Percentiles rank a stretch among this genome's conserved stretches.
Conservation (phyloP, 768 basidiomycete genomes). For the Symmetrospora coprosmae region DNA sequence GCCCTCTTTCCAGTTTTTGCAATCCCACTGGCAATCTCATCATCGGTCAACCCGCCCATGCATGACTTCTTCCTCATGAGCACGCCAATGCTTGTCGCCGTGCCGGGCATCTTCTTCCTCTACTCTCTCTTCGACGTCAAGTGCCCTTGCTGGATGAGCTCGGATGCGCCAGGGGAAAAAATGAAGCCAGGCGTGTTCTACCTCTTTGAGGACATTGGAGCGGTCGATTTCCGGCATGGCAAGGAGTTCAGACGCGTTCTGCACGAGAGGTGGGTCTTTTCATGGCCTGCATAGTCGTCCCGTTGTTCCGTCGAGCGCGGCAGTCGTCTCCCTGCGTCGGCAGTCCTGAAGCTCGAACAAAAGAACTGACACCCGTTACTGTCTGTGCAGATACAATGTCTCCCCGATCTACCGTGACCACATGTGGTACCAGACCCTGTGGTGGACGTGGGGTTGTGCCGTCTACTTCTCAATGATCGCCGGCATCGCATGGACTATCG, state of each 20-base stretch:
- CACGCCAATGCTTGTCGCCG: slow-evolving; percentile 23
- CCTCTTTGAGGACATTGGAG: slow-evolving; percentile 32
- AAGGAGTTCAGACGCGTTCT: slow-evolving; percentile 25
- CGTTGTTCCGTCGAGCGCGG: no score
- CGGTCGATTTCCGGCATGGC: slow-evolving; percentile 32
- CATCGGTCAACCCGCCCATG: slow-evolving; percentile 22
- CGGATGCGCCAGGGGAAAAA: slow-evolving; percentile 29
- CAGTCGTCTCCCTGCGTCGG: neutral
- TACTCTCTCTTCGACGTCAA: slow-evolving; percentile 23
- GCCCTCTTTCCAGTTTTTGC: slow-evolving; percentile 25
- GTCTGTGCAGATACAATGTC: slow-evolving; percentile 26
- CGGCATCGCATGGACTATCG: slow-evolving; percentile 27
- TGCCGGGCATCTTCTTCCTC: slow-evolving; percentile 26
- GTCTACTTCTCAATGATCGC: slow-evolving; percentile 29
- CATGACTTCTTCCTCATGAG: neutral
- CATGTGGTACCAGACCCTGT: slow-evolving; percentile 29
- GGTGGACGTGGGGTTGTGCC: slow-evolving; percentile 23
- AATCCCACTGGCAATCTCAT: slow-evolving; percentile 25
- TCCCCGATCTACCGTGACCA: slow-evolving; percentile 31
- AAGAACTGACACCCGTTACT: neutral
- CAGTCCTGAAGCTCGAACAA: neutral
- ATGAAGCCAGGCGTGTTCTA: slow-evolving; percentile 31
- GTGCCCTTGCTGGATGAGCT: slow-evolving; percentile 25
- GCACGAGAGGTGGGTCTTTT: slow-evolving; percentile 25
- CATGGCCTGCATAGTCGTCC: no score